Evolutionary conservation across 1,284 basidiomycete genomes (phyloP).

Genomic region (Moniliophthora roreri): DNA sequence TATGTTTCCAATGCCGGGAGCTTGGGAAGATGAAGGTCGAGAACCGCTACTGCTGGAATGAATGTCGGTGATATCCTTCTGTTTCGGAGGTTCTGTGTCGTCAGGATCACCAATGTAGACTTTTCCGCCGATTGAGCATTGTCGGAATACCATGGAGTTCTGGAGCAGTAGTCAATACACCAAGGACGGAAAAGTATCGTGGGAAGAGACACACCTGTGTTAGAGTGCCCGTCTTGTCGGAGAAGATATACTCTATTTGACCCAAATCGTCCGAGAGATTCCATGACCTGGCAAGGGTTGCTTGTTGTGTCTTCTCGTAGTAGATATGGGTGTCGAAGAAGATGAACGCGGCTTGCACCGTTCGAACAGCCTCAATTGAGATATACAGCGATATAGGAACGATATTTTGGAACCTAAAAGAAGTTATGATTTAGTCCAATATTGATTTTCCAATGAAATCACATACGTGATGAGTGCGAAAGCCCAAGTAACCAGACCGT

Average conservation of each 20-base stretch:
- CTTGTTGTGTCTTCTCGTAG: conserved; percentile 75
- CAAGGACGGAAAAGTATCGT: background rate
- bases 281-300: conserved; percentile 89
- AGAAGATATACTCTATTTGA: conserved; percentile 94
- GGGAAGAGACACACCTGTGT: conserved; percentile 62
- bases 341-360: conserved; percentile 85
- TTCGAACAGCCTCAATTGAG: conserved; percentile 90
- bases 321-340: conserved; percentile 94
- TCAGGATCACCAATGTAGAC: conserved; percentile 70
- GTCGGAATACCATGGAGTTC: conserved; percentile 95
- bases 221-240: conserved; percentile 97
- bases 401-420: conserved; percentile 78
- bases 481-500: conserved; percentile 89
- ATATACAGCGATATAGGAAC: conserved; percentile 99
- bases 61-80: conserved; percentile 28
- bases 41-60: conserved; percentile 19
- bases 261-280: conserved; percentile 97
- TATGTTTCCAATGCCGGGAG: background rate
- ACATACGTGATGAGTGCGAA: conserved; percentile 90
- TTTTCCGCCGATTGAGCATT: conserved; percentile 87
- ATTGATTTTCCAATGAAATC: conserved; percentile 4
- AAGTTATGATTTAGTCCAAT: background rate
- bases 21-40: background rate
- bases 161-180: conserved; percentile 32
- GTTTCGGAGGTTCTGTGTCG: conserved; percentile 21